Evolutionary conservation across 192 early-diverging fungal species (phyloP).

Genomic region (Backusella liffmaniae): DNA sequence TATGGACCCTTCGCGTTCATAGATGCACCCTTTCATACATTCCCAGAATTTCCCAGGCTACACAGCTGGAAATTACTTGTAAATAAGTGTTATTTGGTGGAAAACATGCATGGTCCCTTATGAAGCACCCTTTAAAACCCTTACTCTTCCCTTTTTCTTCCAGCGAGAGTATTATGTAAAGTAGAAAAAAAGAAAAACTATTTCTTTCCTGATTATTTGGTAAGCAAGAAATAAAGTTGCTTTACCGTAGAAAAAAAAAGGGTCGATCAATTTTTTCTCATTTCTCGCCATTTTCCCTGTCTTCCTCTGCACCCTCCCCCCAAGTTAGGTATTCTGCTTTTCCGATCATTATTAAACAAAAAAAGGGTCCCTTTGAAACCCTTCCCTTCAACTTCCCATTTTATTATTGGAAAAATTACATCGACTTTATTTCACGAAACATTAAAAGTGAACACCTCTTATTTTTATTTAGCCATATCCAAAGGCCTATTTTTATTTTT

Average conservation of each 20-base stretch:
- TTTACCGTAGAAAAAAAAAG: background rate
- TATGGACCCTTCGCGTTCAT: background rate
- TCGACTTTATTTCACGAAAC: background rate
- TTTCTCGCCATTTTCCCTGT: background rate
- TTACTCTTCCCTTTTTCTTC: slow-evolving; percentile 1
- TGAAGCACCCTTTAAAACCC: background rate
- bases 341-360: background rate
- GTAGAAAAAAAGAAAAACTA: background rate
- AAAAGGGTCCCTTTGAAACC: slow-evolving; percentile 1
- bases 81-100: background rate
- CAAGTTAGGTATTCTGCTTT: background rate
- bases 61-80: background rate
- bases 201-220: background rate
- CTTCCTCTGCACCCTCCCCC: background rate
- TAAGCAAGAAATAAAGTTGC: background rate
- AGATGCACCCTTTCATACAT: background rate
- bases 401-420: background rate
- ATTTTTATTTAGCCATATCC: background rate
- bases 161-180: background rate
- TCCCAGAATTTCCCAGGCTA: slow-evolving; percentile 3
- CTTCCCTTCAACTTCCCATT: background rate
- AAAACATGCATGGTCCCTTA: background rate
- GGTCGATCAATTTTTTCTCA: background rate
- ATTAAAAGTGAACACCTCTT: background rate
- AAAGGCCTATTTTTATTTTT: background rate